Evolutionary conservation across 2,329 filamentous ascomycete species (phyloP).

Genomic region (Tolypocladium sp.): DNA sequence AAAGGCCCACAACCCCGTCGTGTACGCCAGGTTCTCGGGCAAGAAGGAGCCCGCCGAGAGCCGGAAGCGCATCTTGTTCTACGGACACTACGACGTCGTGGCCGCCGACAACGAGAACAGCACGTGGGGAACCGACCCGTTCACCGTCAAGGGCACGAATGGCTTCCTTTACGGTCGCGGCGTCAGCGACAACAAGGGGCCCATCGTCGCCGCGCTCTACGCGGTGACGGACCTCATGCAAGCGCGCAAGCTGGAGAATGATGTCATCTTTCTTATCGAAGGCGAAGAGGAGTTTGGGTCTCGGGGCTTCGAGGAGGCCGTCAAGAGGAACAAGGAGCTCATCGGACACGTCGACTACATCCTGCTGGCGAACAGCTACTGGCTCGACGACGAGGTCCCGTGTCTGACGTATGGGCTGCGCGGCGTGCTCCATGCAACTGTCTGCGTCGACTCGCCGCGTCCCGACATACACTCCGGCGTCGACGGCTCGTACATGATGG

Average conservation of each 20-base stretch:
- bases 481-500: constrained; percentile 83
- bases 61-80: constrained; percentile 86
- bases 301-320: constrained; percentile 76
- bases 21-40: constrained; percentile 78
- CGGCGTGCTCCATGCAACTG: constrained; percentile 86
- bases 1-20: constrained; percentile 79
- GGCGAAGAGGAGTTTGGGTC: constrained; percentile 96
- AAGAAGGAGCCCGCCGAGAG: constrained; percentile 56
- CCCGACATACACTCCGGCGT: constrained; percentile 93
- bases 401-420: constrained; percentile 91
- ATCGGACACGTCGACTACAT: constrained; percentile 94
- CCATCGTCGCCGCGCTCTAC: constrained; percentile 87
- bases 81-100: constrained; percentile 97
- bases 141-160: constrained; percentile 79
- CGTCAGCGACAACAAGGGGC: constrained; percentile 97
- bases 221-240: constrained; percentile 84
- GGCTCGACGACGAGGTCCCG: constrained; percentile 91
- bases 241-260: constrained; percentile 73
- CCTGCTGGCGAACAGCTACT: constrained; percentile 93
- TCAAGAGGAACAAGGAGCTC: constrained; percentile 68
- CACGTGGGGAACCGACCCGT: constrained; percentile 84
- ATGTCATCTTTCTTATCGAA: constrained; percentile 90
- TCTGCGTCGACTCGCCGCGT: constrained; percentile 76
- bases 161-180: constrained; percentile 92
- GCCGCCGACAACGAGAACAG: constrained; percentile 73